Evolutionary conservation across 805 yeast species (phyloP).

Genomic region (Schwanniomyces yamadae): DNA sequence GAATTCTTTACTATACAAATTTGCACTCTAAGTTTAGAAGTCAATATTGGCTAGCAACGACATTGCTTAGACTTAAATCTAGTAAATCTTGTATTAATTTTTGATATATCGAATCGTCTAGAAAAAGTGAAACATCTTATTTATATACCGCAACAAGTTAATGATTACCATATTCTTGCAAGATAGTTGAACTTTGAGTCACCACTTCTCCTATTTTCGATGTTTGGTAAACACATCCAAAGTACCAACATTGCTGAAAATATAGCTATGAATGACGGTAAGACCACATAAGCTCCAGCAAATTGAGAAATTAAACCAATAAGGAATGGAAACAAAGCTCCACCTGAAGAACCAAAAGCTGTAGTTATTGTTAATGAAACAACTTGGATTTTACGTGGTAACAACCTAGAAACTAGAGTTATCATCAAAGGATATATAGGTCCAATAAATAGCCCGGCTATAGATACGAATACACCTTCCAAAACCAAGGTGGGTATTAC

Average conservation of each 20-base stretch:
- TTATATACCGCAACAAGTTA: no score
- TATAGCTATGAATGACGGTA: conserved; percentile 46
- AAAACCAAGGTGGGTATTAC: conserved; percentile 41
- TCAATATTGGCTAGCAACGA: no score
- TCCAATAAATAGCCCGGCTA: conserved; percentile 62
- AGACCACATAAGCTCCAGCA: conserved; percentile 47
- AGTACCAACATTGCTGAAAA: conserved; percentile 29
- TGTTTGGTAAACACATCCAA: conserved; percentile 18
- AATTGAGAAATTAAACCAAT: conserved; percentile 49
- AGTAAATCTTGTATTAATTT: no score
- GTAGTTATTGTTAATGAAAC: conserved; percentile 50
- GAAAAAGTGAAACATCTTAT: no score
- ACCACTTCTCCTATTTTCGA: conserved; percentile 1
- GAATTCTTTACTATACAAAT: no score
- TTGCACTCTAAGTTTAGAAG: no score
- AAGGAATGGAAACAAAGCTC: conserved; percentile 53
- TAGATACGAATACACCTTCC: conserved; percentile 47
- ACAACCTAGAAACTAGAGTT: conserved; percentile 39
- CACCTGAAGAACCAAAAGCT: conserved; percentile 60
- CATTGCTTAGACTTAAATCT: no score
- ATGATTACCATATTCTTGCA: conserved; percentile 13
- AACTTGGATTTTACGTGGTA: conserved; percentile 53
- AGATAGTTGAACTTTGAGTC: not conserved
- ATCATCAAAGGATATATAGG: conserved; percentile 61
- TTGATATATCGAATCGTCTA: no score